These are phyloP conservation scores for Nyctanthes arbortristis DNA, from an alignment of 257 asterid species.

Conservation along the genomic window DNA sequence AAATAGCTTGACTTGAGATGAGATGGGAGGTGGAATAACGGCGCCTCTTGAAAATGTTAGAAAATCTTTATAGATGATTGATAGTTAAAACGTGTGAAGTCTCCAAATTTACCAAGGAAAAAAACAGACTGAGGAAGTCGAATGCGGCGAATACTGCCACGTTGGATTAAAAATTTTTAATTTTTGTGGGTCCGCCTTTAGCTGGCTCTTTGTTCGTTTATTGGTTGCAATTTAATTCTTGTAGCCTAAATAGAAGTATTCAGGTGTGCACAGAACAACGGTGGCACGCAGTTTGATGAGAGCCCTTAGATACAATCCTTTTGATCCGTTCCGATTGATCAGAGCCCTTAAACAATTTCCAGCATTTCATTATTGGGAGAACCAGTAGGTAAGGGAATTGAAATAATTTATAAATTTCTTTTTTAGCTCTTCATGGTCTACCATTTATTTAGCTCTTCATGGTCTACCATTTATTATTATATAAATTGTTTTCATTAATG, in stretches of 20 bases:
- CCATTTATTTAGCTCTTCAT: too few species aligned
- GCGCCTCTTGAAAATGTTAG: too few species aligned
- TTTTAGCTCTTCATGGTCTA: too few species aligned
- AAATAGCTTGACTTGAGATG: too few species aligned
- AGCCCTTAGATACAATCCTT: not conserved
- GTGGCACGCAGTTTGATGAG: not conserved
- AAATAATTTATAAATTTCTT: too few species aligned
- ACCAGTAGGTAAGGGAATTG: too few species aligned
- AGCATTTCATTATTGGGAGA: not conserved
- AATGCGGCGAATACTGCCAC: slow-evolving; percentile 22
- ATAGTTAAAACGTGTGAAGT: too few species aligned
- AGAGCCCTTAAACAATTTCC: not conserved
- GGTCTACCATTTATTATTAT: too few species aligned
- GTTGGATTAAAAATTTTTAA: slow-evolving; percentile 25
- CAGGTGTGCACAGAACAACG: slow-evolving; percentile 15
- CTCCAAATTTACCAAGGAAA: too few species aligned
- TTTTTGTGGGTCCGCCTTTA: slow-evolving; percentile 33
- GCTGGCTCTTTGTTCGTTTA: slow-evolving; percentile 42
- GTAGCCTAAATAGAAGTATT: slow-evolving; percentile 19
- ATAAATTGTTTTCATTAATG: too few species aligned
- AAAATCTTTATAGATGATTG: too few species aligned
- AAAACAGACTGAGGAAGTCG: slow-evolving; percentile 43
- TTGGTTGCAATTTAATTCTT: slow-evolving; percentile 30
- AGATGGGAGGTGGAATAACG: too few species aligned
- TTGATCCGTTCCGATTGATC: not conserved